These are phyloP conservation scores for Sedum album DNA, from an alignment of 164 flowering plant species.

Conservation along the genomic window DNA sequence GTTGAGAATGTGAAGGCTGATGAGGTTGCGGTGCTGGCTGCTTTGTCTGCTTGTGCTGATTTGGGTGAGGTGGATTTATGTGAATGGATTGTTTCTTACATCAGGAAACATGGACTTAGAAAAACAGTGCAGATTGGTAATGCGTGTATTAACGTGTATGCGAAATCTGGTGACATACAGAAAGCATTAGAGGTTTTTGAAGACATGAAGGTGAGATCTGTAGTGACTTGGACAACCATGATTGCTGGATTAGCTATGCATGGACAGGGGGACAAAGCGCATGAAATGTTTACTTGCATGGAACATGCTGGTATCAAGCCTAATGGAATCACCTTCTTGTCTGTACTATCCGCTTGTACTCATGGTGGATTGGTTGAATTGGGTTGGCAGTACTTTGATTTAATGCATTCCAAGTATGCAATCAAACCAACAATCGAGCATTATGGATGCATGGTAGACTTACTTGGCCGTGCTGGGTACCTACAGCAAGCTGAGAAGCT, in stretches of 20 bases:
- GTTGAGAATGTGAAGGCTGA: constrained; percentile 39
- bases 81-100: constrained; percentile 40
- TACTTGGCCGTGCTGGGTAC: constrained; percentile 60
- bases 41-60: constrained; percentile 57
- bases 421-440: constrained; percentile 51
- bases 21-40: constrained; percentile 52
- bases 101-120: constrained; percentile 22
- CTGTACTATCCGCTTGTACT: constrained; percentile 62
- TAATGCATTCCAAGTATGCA: constrained; percentile 31
- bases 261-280: constrained; percentile 49
- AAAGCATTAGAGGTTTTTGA: constrained; percentile 47
- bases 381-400: constrained; percentile 33
- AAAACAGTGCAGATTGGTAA: constrained; percentile 30
- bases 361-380: constrained; percentile 52
- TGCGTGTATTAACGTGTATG: constrained; percentile 61
- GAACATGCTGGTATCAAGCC: constrained; percentile 36
- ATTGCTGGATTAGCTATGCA: constrained; percentile 53
- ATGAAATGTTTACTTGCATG: constrained; percentile 48
- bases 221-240: constrained; percentile 66
- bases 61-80: constrained; percentile 51
- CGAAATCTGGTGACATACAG: constrained; percentile 44
- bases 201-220: constrained; percentile 32
- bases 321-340: constrained; percentile 49
- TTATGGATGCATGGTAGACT: constrained; percentile 65
- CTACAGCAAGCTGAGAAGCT: constrained; percentile 44